phyloP scores from a whole-genome alignment of 257 asterid species.

The Rhazya stricta region DNA sequence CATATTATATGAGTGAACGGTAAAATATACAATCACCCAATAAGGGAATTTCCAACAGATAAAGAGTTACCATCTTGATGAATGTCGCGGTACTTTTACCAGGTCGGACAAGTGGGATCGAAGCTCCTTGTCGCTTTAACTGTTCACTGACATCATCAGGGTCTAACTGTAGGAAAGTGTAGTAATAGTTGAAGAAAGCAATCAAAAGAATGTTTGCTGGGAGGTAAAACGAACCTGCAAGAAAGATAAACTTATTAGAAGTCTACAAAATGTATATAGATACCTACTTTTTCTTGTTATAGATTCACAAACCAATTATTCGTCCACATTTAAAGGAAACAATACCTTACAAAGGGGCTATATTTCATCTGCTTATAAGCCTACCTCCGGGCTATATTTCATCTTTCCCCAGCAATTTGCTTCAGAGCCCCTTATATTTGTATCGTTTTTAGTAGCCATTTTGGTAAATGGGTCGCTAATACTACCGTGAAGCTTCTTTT shows the following conservation, averaged over 20 bases:
- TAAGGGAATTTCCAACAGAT: neutral
- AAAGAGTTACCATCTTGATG: constrained; percentile 61
- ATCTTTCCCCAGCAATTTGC: neutral
- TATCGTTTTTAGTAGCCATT: neutral
- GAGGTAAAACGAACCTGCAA: constrained; percentile 71
- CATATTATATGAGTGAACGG: neutral
- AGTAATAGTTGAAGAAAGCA: constrained; percentile 97
- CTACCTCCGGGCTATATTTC: neutral
- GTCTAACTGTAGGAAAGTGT: constrained; percentile 94
- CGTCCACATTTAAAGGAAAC: neutral
- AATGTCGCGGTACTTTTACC: constrained; percentile 88
- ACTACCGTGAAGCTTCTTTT: neutral
- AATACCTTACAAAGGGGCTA: neutral
- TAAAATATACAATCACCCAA: neutral
- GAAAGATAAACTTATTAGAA: constrained; percentile 6
- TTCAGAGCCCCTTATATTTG: neutral
- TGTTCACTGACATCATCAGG: constrained; percentile 98
- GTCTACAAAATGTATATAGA: constrained; percentile 5
- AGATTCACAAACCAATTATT: neutral
- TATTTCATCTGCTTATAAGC: neutral
- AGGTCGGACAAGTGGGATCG: constrained; percentile 93
- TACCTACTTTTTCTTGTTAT: neutral
- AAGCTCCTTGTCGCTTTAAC: constrained; percentile 98
- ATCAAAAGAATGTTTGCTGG: constrained; percentile 81
- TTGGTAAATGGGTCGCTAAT: neutral